Evolutionary conservation across 345 rosid genomes (phyloP).

Genomic region (Anastatica hierochuntica): DNA sequence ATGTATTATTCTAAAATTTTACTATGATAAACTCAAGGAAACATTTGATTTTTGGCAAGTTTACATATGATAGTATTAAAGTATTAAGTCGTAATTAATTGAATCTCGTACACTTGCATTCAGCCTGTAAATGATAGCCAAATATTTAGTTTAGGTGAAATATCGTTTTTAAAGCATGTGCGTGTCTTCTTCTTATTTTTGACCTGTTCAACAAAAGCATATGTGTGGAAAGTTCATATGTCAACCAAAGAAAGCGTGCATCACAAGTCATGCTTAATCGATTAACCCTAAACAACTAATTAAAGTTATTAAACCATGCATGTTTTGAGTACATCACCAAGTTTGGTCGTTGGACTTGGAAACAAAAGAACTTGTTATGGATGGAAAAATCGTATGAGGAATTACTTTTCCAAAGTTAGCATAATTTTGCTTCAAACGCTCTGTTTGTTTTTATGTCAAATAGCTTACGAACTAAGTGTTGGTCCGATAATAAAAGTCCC

Average conservation of each 20-base stretch:
- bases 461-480: no score
- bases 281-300: not conserved
- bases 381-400: no score
- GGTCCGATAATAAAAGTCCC: no score
- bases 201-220: slow-evolving; percentile 18
- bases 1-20: slow-evolving; percentile 2
- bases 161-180: slow-evolving; percentile 9
- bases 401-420: no score
- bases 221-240: no score
- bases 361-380: not conserved
- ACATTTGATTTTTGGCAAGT: not conserved
- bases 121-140: not conserved
- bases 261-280: no score
- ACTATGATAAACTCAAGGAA: not conserved
- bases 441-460: no score
- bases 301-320: no score
- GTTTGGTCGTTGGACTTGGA: not conserved
- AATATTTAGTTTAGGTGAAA: slow-evolving; percentile 17
- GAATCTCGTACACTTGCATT: slow-evolving; percentile 3
- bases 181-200: not conserved
- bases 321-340: not conserved
- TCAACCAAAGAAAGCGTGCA: slow-evolving; percentile 3
- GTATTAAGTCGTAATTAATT: not conserved
- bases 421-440: no score
- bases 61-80: not conserved